These are phyloP conservation scores for Oemleria cerasiformis DNA, from an alignment of 306 rosid genomes.

Conservation along the genomic window DNA sequence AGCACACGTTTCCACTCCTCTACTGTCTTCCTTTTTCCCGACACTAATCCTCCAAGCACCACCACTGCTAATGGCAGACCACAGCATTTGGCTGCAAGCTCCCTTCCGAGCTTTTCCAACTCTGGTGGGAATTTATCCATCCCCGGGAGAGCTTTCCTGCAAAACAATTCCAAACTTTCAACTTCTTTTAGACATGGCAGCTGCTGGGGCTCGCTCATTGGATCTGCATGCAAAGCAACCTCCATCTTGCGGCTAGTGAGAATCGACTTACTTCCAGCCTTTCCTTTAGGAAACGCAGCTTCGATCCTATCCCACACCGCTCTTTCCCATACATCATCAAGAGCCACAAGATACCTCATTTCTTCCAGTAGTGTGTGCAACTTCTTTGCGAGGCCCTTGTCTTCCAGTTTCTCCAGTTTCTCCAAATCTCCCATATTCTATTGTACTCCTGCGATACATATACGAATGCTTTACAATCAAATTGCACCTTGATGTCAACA, in stretches of 20 bases:
- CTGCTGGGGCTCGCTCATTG: background rate
- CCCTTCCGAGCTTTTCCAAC: conserved; percentile 14
- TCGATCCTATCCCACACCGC: background rate
- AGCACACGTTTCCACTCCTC: conserved; percentile 41
- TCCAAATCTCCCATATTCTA: background rate
- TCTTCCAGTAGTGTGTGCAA: background rate
- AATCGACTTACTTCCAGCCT: conserved; percentile 1
- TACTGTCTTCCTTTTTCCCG: background rate
- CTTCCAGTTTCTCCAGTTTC: background rate
- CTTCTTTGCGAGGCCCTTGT: background rate
- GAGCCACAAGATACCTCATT: background rate
- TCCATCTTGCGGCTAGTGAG: conserved; percentile 10
- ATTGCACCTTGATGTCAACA: background rate
- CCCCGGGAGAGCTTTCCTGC: conserved; percentile 12
- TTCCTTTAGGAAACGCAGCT: conserved; percentile 6
- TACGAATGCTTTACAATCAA: background rate
- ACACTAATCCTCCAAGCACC: conserved; percentile 23
- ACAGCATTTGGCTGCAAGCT: conserved; percentile 1
- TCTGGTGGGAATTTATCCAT: no score
- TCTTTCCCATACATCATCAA: conserved; percentile 2
- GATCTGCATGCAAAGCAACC: conserved; percentile 3
- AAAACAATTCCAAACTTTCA: conserved; percentile 19
- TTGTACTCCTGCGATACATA: background rate
- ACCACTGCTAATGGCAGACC: conserved; percentile 20
- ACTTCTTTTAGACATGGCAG: background rate